Evolutionary conservation across 1,284 basidiomycete genomes (phyloP).

Genomic region (Cutaneotrichosporon mucoides): DNA sequence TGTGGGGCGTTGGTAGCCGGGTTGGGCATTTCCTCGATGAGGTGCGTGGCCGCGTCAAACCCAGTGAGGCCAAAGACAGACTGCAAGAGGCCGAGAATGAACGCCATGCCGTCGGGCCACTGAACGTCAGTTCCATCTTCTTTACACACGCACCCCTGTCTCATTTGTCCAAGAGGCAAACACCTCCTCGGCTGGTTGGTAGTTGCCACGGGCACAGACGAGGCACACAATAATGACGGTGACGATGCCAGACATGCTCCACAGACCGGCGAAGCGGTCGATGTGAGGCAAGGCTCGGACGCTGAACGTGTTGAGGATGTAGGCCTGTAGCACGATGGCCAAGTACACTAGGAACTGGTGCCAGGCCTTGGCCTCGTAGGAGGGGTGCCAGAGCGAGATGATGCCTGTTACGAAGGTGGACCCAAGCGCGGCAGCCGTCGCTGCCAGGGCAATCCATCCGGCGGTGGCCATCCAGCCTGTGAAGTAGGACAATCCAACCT

Average conservation of each 20-base stretch:
- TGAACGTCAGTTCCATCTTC: no score
- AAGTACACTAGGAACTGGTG: constrained; percentile 27
- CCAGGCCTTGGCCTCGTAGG: constrained; percentile 24
- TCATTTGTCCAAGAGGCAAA: constrained; percentile 41
- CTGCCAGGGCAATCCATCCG: constrained; percentile 32
- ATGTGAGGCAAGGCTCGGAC: constrained; percentile 29
- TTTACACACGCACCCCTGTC: no score
- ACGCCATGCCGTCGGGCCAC: no score
- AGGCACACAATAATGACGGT: constrained; percentile 34
- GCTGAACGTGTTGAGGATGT: constrained; percentile 32
- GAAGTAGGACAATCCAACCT: constrained; percentile 24
- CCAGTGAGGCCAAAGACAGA: no score
- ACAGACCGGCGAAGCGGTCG: constrained; percentile 34
- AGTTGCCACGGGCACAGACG: constrained; percentile 17
- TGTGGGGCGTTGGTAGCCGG: constrained; percentile 34
- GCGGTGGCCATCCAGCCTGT: constrained; percentile 11
- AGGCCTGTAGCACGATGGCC: constrained; percentile 18
- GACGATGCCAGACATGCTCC: constrained; percentile 41
- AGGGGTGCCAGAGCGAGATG: constrained; percentile 34
- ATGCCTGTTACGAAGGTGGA: constrained; percentile 33
- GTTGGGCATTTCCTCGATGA: constrained; percentile 44
- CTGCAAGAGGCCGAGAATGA: no score
- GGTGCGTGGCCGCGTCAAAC: constrained; percentile 41
- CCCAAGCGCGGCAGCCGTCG: constrained; percentile 15
- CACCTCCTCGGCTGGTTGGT: constrained; percentile 40